Percentiles rank a stretch among this genome's conserved stretches.
Conservation (phyloP, 331 rosid species). For the Spiraea crenata region DNA sequence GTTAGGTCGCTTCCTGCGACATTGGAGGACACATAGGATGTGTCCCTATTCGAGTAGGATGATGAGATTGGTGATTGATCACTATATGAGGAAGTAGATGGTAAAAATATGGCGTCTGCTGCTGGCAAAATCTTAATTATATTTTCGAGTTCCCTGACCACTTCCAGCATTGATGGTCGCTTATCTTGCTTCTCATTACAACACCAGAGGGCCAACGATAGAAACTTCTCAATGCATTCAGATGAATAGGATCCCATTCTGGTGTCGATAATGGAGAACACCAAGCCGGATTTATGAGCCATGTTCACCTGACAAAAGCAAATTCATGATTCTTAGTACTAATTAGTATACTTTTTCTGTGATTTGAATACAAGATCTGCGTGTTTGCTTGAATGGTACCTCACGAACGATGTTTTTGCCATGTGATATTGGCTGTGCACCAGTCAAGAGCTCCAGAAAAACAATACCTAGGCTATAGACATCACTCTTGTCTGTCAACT, state of each 20-base stretch:
- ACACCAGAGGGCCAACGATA: constrained; percentile 63
- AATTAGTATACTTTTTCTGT: no score
- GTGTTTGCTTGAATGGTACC: constrained; percentile 23
- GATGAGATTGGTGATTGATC: constrained; percentile 28
- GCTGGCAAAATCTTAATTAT: constrained; percentile 54
- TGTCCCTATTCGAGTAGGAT: constrained; percentile 31
- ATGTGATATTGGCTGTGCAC: constrained; percentile 68
- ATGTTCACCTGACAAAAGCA: constrained; percentile 50
- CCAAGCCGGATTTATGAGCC: constrained; percentile 47
- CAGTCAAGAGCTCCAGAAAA: constrained; percentile 73
- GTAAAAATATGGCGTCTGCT: constrained; percentile 40
- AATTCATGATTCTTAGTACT: background rate
- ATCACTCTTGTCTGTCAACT: constrained; percentile 81
- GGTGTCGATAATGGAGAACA: constrained; percentile 57
- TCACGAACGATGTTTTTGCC: constrained; percentile 76
- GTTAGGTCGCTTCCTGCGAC: constrained; percentile 58
- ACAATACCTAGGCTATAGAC: constrained; percentile 90
- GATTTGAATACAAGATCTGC: no score
- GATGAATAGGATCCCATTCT: constrained; percentile 62
- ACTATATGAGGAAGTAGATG: constrained; percentile 33
- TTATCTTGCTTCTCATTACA: constrained; percentile 65
- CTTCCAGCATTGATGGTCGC: constrained; percentile 69
- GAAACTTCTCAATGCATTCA: constrained; percentile 54
- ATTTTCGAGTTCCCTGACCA: constrained; percentile 79
- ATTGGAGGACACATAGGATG: constrained; percentile 29